Percentiles rank a stretch among this genome's conserved stretches.
phyloP scores from a whole-genome alignment of 2,329 filamentous ascomycete genomes.

The Colletotrichum gloeosporioides region DNA sequence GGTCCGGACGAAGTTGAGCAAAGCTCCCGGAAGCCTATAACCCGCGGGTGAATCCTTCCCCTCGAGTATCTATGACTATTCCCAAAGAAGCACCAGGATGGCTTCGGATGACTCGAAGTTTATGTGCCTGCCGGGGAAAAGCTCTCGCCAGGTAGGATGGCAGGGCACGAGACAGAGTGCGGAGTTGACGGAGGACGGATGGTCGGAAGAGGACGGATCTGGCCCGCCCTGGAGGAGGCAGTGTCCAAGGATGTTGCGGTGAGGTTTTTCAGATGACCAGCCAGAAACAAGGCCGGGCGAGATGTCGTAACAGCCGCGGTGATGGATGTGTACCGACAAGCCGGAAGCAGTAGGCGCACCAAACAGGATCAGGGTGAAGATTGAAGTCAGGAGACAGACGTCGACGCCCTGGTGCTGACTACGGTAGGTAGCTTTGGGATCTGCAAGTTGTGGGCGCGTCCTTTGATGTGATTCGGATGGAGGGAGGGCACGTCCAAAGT shows the following conservation, averaged over 20 bases:
- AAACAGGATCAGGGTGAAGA: background rate
- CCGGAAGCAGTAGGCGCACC: background rate
- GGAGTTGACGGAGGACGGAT: background rate
- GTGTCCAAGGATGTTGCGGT: background rate
- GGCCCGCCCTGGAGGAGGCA: background rate
- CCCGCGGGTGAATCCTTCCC: background rate
- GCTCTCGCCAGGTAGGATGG: background rate
- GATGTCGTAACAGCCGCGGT: background rate
- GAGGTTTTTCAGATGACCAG: background rate
- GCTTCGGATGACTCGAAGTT: conserved; percentile 12
- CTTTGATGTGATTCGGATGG: background rate
- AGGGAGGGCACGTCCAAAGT: background rate
- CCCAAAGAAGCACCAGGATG: background rate
- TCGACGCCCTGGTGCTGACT: background rate
- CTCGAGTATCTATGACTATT: background rate
- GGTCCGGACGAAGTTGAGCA: background rate
- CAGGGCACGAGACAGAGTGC: background rate
- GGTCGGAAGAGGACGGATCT: background rate
- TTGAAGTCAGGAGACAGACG: background rate
- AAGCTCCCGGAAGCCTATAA: background rate
- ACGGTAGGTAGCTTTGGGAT: background rate
- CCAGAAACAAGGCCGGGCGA: background rate
- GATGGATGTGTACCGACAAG: background rate
- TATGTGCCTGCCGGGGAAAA: background rate
- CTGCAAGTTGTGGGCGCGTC: conserved; percentile 1